Conservation (phyloP, 805 yeast genomes). For the Kuraishia ogatae region DNA sequence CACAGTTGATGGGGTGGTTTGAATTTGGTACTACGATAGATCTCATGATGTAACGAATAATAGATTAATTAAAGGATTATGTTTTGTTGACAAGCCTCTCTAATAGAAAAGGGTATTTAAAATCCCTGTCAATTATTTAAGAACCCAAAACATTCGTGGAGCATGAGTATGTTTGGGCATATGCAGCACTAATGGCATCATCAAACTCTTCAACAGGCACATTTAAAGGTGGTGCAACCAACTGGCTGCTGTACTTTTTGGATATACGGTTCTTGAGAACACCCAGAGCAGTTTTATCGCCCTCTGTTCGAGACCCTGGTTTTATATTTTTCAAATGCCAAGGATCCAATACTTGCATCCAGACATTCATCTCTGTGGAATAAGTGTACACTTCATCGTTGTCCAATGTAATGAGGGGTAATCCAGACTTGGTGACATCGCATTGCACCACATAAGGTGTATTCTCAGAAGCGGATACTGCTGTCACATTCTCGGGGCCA, state of each 20-base stretch:
- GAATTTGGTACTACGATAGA: too few species aligned
- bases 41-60: background rate
- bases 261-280: background rate
- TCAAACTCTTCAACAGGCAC: background rate
- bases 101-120: background rate
- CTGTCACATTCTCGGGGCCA: slow-evolving; percentile 9
- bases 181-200: background rate
- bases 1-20: too few species aligned
- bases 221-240: background rate
- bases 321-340: slow-evolving; percentile 12
- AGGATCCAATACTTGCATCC: slow-evolving; percentile 40
- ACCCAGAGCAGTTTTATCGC: background rate
- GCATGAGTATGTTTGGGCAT: background rate
- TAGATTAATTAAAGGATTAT: background rate
- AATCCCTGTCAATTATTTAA: too few species aligned
- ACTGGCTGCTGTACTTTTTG: background rate
- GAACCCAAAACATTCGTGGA: background rate
- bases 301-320: background rate
- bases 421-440: slow-evolving; percentile 30
- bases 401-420: slow-evolving; percentile 32
- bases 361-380: slow-evolving; percentile 30
- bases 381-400: slow-evolving; percentile 31
- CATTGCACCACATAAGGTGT: slow-evolving; percentile 17
- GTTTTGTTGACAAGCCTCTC: background rate
- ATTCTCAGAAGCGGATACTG: background rate